Evolutionary conservation across 202 grass and related monocot genomes (phyloP), one percentile per base, ranked within the genome.

Genomic region (Saccharum hybrid): DNA sequence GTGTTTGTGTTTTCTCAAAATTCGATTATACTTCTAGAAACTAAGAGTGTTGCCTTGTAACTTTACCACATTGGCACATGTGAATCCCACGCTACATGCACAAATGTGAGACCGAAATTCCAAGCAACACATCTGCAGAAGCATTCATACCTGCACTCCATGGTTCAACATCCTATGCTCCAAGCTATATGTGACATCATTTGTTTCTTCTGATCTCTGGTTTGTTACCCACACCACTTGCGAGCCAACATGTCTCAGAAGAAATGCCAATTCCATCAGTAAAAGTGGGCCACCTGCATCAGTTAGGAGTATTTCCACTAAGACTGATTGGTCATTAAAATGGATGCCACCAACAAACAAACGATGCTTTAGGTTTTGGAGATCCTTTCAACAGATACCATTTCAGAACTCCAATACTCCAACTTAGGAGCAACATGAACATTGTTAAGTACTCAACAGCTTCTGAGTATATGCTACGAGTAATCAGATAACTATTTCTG

Each of bases 191-290:
- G 89, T 86, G 74, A 91, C 87, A 79, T 92, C 87, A 83, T 94
- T 93, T 75, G 71, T 83, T 76, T 91, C 96, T 51, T 95, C 89
- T 16, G 66, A 77, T 89, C 81, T 93, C 75, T 92, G 96, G 81
- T 95, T 93, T 40, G 93, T 95, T 81, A 98, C 88, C 96, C 96
- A 98, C 21, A 95, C 87, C 66, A 94, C 96, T 83, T 87, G 84
- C 8, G 85, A 83, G 60, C 75, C 92, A 66, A 87, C 93, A 68
- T 78, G 78, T 81, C 91, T 78, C 70, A 98, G 84, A 76, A 98
- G 92, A 90, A 96, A 94, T 42, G 96, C 93, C n/a, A 96, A 71
- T 72, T 98, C 96, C 96, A 96, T 98, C 67, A 98, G 68, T 45
- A 98, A 92, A 54, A 98, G 88, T 22, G 96, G 96, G 42, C 96